These are phyloP conservation scores for Miscanthus lutarioriparius DNA, from an alignment of 176 grass and related monocot species.

Conservation along the genomic window DNA sequence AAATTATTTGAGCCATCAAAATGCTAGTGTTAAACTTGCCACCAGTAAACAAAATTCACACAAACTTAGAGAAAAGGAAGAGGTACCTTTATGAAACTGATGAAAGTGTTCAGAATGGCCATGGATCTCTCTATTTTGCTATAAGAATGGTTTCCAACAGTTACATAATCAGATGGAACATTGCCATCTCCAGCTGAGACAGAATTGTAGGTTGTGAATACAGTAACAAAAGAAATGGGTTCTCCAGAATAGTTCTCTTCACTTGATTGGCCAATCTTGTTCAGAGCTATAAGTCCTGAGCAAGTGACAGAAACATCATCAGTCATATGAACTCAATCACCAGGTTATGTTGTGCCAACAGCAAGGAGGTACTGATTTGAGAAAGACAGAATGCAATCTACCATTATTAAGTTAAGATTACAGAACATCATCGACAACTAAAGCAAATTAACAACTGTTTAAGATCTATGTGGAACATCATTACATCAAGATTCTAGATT, in stretches of 20 bases:
- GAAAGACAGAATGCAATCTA: background rate
- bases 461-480: background rate
- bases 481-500: background rate
- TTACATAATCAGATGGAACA: conserved; percentile 48
- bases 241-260: conserved; percentile 41
- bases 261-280: conserved; percentile 49
- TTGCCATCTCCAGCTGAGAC: conserved; percentile 41
- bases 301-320: conserved; percentile 23
- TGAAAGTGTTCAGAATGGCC: conserved; percentile 68
- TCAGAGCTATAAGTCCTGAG: conserved; percentile 70
- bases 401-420: background rate
- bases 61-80: conserved; percentile 6
- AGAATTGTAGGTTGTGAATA: conserved; percentile 71
- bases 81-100: conserved; percentile 79
- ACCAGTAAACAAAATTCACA: background rate
- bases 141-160: conserved; percentile 68
- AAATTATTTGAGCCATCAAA: background rate
- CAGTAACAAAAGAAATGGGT: conserved; percentile 72
- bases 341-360: background rate
- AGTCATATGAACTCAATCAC: conserved; percentile 24
- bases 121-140: conserved; percentile 68
- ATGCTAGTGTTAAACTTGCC: background rate
- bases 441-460: background rate
- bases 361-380: background rate
- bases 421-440: background rate